Percentiles rank a stretch among this genome's conserved stretches.
Evolutionary conservation across 2,329 filamentous ascomycete species (phyloP).

Genomic region (Xylariaceae sp.): DNA sequence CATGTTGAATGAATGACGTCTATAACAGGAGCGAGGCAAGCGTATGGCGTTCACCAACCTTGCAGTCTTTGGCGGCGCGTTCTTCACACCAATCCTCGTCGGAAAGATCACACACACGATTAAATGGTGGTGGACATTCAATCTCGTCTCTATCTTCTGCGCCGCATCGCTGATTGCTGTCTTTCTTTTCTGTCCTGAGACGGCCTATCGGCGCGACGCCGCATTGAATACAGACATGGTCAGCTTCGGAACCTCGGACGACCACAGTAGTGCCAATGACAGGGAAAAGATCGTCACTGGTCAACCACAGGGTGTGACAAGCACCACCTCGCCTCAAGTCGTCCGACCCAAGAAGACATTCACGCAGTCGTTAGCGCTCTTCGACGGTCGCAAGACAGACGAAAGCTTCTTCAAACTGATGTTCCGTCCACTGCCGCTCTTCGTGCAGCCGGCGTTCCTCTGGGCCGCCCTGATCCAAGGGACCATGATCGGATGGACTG

Average conservation of each 20-base stretch:
- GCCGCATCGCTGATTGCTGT: constrained; percentile 73
- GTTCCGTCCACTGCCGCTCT: constrained; percentile 80
- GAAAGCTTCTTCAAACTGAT: constrained; percentile 72
- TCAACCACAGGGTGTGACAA: background rate
- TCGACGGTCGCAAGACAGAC: constrained; percentile 83
- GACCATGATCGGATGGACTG: constrained; percentile 92
- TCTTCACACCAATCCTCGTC: constrained; percentile 84
- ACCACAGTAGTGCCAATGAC: background rate
- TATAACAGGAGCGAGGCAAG: constrained; percentile 71
- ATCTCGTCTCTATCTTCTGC: constrained; percentile 85
- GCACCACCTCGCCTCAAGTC: constrained; percentile 11
- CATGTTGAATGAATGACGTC: background rate
- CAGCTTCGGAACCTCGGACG: constrained; percentile 29
- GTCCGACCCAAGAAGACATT: constrained; percentile 63
- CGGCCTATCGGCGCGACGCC: constrained; percentile 72
- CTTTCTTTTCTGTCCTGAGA: constrained; percentile 84
- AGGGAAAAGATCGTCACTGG: constrained; percentile 4
- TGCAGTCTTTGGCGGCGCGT: constrained; percentile 62
- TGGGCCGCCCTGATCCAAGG: constrained; percentile 85
- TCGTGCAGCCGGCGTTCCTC: constrained; percentile 83
- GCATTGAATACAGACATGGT: constrained; percentile 73
- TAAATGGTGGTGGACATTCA: constrained; percentile 89
- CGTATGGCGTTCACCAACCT: constrained; percentile 82
- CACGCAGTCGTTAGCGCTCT: constrained; percentile 66
- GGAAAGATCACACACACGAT: constrained; percentile 81